Conservation (phyloP, 2,329 filamentous ascomycete genomes). For the Colletotrichum nymphaeae region DNA sequence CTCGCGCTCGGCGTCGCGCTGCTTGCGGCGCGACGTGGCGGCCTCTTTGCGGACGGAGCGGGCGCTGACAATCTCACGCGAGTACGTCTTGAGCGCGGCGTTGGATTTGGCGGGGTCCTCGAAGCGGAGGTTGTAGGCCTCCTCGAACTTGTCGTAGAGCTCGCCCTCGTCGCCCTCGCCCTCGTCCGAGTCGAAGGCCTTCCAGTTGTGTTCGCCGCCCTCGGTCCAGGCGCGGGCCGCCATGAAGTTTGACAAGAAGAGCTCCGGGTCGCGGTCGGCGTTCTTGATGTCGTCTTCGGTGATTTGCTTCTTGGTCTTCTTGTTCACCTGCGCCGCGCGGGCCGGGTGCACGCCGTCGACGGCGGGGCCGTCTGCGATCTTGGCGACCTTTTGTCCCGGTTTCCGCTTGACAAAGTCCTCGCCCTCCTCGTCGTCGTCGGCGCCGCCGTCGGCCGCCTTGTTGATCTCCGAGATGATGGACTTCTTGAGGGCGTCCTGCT, state of each 20-base stretch:
- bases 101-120: slow-evolving; percentile 92
- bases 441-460: slow-evolving; percentile 59
- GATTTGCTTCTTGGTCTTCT: slow-evolving; percentile 53
- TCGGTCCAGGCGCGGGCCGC: slow-evolving; percentile 90
- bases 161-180: slow-evolving; percentile 78
- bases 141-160: slow-evolving; percentile 80
- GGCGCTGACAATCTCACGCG: slow-evolving; percentile 84
- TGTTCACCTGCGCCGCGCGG: slow-evolving; percentile 55
- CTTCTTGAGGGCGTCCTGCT: slow-evolving; percentile 86
- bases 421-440: slow-evolving; percentile 67
- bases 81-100: slow-evolving; percentile 87
- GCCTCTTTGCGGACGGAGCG: slow-evolving; percentile 90
- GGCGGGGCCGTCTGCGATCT: slow-evolving; percentile 3
- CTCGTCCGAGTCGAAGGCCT: slow-evolving; percentile 93
- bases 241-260: slow-evolving; percentile 95
- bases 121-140: slow-evolving; percentile 95
- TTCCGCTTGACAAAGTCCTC: slow-evolving; percentile 83
- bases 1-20: slow-evolving; percentile 81
- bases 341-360: slow-evolving; percentile 67
- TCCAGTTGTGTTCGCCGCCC: slow-evolving; percentile 70
- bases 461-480: slow-evolving; percentile 86
- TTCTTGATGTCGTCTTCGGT: slow-evolving; percentile 74
- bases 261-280: slow-evolving; percentile 90
- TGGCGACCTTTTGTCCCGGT: slow-evolving; percentile 53
- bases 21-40: slow-evolving; percentile 78